phyloP scores from a whole-genome alignment of 2,329 filamentous ascomycete species.

The Teratosphaeria viscida region DNA sequence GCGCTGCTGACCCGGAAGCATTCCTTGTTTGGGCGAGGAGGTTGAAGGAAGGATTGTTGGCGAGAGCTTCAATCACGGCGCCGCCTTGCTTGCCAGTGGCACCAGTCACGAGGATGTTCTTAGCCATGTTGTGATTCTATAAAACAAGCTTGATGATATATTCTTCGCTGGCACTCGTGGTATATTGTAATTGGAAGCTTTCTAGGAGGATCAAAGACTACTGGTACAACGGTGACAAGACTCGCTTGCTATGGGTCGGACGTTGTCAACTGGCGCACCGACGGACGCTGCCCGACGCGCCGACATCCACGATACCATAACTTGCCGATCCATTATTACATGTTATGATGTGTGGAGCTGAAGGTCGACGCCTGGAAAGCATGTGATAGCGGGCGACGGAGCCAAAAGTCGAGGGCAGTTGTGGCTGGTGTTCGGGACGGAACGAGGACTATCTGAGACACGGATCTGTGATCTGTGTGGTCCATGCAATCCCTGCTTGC shows the following conservation, averaged over 20 bases:
- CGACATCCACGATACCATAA: neutral
- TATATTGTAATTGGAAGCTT: neutral
- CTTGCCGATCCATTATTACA: neutral
- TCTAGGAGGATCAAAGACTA: too few relatives aligned
- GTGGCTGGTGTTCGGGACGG: neutral
- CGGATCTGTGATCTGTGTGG: too few relatives aligned
- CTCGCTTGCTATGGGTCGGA: neutral
- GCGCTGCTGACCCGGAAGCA: slow-evolving; percentile 36
- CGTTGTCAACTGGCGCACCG: neutral
- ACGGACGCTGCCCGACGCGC: neutral
- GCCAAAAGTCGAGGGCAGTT: neutral
- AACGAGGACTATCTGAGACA: neutral
- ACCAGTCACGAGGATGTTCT: slow-evolving; percentile 35
- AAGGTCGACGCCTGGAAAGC: neutral
- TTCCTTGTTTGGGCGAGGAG: slow-evolving; percentile 50
- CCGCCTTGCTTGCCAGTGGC: slow-evolving; percentile 39
- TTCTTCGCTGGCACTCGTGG: neutral
- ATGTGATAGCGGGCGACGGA: neutral
- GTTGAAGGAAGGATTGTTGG: slow-evolving; percentile 29
- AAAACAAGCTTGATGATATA: neutral
- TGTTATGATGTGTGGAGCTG: neutral
- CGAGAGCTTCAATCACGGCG: slow-evolving; percentile 31
- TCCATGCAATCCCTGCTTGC: too few relatives aligned
- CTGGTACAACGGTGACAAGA: too few relatives aligned
- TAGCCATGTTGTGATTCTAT: slow-evolving; percentile 18